Evolutionary conservation across 2,329 filamentous ascomycete species (phyloP), one percentile per base, ranked within the genome.

Genomic region (Orbilia ellipsospora): DNA sequence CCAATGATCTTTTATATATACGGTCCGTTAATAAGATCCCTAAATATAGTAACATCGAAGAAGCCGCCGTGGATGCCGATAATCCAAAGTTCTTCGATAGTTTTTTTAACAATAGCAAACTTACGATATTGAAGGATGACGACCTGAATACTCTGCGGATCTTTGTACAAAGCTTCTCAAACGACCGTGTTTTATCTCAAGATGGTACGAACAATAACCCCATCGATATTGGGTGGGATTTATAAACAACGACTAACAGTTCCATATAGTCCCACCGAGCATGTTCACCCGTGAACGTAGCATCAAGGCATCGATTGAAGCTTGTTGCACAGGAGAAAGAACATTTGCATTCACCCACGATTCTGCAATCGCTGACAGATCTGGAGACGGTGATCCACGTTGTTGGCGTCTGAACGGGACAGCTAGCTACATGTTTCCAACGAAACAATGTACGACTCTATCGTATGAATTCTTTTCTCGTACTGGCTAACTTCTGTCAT

Each of bases 71-170:
- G 7, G 64, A 75, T 8, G 63, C 56, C 4, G 52, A 75, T 10
- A 75, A 68, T 26, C 64, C 59, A 20, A 57, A 18, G 13, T 75
- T 75, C 36, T 75, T 75, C 16, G 36, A 40, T 16, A 54, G 64
- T 8, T 75, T 75, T 31, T 75, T 75, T 20, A 75, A 69, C 16
- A 75, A 75, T 42, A 51, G 72, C 45, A 65, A 65, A 40, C 48
- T 75, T 4, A 31, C 26, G 2, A 50, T 75, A 4, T 48, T 75
- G 4, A 75, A 69, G 26, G 60, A 75, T 50, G 64, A 68, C 10
- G 72, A 75, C 48, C 13, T 75, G 15, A 61, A 75, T 48, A 57
- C 72, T 12, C 48, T 69, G 12, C 52, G 72, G 3, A 60, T 75
- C 1, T 56, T 75, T 2, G 45, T 69, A 8, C 64, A 64, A 56